Base-by-base conservation (phyloP, 805 yeast genomes). In the Cyberlindnera meyerae region DNA sequence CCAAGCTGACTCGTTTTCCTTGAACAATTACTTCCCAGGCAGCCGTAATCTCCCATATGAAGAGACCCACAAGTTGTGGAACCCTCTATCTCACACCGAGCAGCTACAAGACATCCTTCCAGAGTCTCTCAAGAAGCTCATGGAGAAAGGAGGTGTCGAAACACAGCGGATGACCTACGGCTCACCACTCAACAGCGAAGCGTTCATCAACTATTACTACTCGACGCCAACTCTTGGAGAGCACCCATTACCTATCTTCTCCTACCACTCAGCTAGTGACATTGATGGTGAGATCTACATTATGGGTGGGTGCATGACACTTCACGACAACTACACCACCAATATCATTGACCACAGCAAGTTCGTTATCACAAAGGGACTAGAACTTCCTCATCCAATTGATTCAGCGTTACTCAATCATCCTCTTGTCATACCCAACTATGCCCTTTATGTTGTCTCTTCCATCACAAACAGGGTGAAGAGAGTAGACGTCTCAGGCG, bases 311-410 rank as follows among this genome's bases (percentile, higher is more conserved):
- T 45, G 70, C 24, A 47, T 52, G 4, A 32, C 27, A 11, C 17
- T 33, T 12, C 30, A 33, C 13, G 11, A 20, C 13, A 18, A 27
- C 13, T 26, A 22, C 29, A 25, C 8, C 11, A 18, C 18, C 7
- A 9, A 15, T 12, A 16, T 5, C 5, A 49, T 61, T 5, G 52
- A 61, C 63, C 31, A 69, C 46, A 47, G 58, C 40, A 48, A 62
- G 49, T 46, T 58, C 58, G 34, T 49, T 52, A 52, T 64, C 33
- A 52, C 16, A 16, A 21, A 70, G 55, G 57, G 75, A 59, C 40
- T 56, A 2, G 66, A 63, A 40, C 61, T 71, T 39, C 77, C 71
- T 3, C 59, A 67, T 6, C 79, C 80, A 1, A 47, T 75, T 24
- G 54, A 65, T 21, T 57, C 59, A 8, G 57, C 53, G 2, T 58